Evolutionary conservation across 306 rosid species (phyloP).

Genomic region (Pueraria montana): DNA sequence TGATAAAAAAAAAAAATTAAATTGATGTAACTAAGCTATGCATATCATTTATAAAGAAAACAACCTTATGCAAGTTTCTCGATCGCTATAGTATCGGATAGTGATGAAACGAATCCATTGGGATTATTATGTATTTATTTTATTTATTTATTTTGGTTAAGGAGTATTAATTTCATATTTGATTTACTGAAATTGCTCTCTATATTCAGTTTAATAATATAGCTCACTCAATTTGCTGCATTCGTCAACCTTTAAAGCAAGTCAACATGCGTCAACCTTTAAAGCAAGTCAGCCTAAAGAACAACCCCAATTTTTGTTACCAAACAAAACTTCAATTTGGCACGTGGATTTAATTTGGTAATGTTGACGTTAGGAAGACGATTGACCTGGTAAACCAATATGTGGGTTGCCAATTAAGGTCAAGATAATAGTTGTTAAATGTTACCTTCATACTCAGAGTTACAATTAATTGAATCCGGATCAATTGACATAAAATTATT

Average conservation of each 20-base stretch:
- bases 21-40: not conserved
- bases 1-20: not conserved
- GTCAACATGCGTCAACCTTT: conserved; percentile 19
- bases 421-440: too few relatives aligned
- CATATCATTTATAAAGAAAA: not conserved
- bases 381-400: conserved; percentile 7
- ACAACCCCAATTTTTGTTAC: not conserved
- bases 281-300: conserved; percentile 4
- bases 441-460: too few relatives aligned
- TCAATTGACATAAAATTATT: too few relatives aligned
- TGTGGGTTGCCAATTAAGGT: not conserved
- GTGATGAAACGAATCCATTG: too few relatives aligned
- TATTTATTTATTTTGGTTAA: not conserved
- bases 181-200: not conserved
- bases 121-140: too few relatives aligned
- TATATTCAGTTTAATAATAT: conserved; percentile 4
- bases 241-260: not conserved
- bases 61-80: not conserved
- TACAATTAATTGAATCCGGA: too few relatives aligned
- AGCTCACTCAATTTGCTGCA: not conserved
- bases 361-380: conserved; percentile 5
- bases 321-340: not conserved
- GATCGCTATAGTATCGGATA: too few relatives aligned
- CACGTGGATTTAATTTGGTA: conserved; percentile 1
- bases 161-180: not conserved